Evolutionary conservation across 169 alveolate species (phyloP), one percentile per base, ranked within the genome.

Genomic region (Babesia sp.): DNA sequence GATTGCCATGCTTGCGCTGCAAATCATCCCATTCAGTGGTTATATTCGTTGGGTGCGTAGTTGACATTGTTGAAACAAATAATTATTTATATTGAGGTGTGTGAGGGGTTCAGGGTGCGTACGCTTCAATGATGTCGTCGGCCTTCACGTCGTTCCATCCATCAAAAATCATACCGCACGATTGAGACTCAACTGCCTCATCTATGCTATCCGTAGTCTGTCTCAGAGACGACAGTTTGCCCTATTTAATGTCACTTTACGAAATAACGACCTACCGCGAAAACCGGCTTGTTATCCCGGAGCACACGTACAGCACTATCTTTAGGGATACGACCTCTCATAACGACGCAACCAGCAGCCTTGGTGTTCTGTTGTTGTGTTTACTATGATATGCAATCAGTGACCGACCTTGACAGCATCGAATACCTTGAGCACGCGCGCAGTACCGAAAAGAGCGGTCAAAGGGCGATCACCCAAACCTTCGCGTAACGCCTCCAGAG

Each of bases 11-110:
- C 77, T 91, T 92, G 45, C 94, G 86, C 92, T 92, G 95, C 68
- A 92, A 79, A 57, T 91, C 95, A 71, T 93, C 97, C 97, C 97
- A 93, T 64, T 93, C 96, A 3, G 97, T 92, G 41, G 95, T 91
- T 22, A 87, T 89, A 20, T 77, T 66, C 5, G 94, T 89, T 8
- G 97, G 97, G 66, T 93, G 88, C 14, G 97, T 93, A 6, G 96
- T 93, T 20, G 97, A 93, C 97, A 93, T 93, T 71, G 31, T 51
- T 18, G 14, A 36, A 45, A 24, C 16, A 34, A 60, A 45, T 20
- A 28, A 37, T 11, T 14, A n/a, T 3, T 7, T 16, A 45, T 42
- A 63, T 34, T 4, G 20, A 2, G 28, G 41, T 36, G 57, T 58
- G 54, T 3, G 39, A 5, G 44, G 26, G 54, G 11, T 3, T 55